These are phyloP conservation scores for Bipolaris bicolor DNA, from an alignment of 2,329 filamentous ascomycete genomes.

Conservation along the genomic window DNA sequence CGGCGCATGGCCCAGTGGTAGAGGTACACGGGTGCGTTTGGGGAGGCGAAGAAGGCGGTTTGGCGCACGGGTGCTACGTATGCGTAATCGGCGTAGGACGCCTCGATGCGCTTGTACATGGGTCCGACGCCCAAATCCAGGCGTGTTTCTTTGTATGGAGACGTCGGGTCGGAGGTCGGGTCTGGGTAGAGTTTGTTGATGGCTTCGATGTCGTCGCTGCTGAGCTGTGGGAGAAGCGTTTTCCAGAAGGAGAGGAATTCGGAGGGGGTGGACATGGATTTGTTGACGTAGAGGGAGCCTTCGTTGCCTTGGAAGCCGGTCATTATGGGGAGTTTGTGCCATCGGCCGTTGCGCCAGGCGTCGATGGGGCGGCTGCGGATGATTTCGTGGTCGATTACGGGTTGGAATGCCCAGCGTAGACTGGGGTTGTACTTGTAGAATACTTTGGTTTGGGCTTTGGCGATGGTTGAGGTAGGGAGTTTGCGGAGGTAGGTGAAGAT, in stretches of 20 bases:
- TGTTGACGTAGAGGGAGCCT: constrained; percentile 68
- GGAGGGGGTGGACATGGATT: constrained; percentile 52
- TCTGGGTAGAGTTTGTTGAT: constrained; percentile 70
- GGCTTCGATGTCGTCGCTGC: constrained; percentile 57
- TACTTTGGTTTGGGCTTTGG: constrained; percentile 50
- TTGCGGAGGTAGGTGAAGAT: constrained; percentile 53
- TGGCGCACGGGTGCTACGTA: constrained; percentile 70
- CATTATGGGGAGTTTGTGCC: constrained; percentile 66
- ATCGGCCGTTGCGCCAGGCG: constrained; percentile 62
- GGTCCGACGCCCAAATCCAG: constrained; percentile 48
- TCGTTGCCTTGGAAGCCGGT: constrained; percentile 76
- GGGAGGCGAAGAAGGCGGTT: constrained; percentile 57
- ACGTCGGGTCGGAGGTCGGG: constrained; percentile 52
- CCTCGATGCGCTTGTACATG: constrained; percentile 65
- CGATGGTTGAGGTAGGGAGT: constrained; percentile 46
- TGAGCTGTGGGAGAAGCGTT: constrained; percentile 65
- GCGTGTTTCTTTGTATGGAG: constrained; percentile 50
- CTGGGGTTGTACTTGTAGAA: constrained; percentile 57
- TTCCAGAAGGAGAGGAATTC: constrained; percentile 68
- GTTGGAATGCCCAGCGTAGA: constrained; percentile 68
- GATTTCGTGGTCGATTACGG: constrained; percentile 67
- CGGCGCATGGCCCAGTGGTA: constrained; percentile 66
- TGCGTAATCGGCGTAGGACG: constrained; percentile 68
- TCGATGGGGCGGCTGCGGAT: constrained; percentile 64
- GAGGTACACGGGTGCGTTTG: constrained; percentile 55